Base-by-base conservation (phyloP, 805 yeast species). In the Starmerella vaccinii region DNA sequence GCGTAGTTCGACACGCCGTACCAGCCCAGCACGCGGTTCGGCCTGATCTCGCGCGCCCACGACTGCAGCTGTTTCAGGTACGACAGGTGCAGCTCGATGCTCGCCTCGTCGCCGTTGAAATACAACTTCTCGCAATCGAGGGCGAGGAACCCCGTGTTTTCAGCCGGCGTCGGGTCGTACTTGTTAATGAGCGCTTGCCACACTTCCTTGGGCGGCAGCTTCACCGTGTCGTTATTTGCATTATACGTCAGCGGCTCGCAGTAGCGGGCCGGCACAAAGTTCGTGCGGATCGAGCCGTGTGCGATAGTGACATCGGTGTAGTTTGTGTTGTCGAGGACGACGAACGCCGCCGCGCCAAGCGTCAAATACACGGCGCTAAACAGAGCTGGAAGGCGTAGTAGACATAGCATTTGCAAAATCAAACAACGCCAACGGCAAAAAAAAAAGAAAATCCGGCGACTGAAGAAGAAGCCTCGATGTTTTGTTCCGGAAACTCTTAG, bases 81-180 rank as follows among this genome's bases (percentile, higher is more conserved):
- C 9, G 41, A 22, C 13, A 38, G 41, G 18, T 38, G 41, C 29
- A 38, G 41, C 16, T 38, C n/a, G 29, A 38, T 38, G 9, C 22
- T 29, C 2, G n/a, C 26, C 16, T 10, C 16, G 27, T 21, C 6
- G 18, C 41, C 41, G 16, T 38, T 23, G 5, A 38, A 23, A 18
- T 38, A 38, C 27, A 38, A 16, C 41, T 38, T 38, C 15, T 38
- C 41, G 41, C 41, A 38, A 21, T 38, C 41, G 5, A 38, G 41
- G 18, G 27, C 41, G 4, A 38, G 27, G n/a, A 22, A 38, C 27
- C 41, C 41, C 7, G n/a, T 8, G 10, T 19, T 15, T 5, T 38
- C 41, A 5, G 29, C 18, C 3, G 41, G 41, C 8, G 27, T 38
- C n/a, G 41, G 26, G 27, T 38, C 41, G 41, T 21, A 38, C 27